Base-by-base conservation (phyloP, 108 stramenopile species). In the Mayamaea pseudoterrestris region DNA sequence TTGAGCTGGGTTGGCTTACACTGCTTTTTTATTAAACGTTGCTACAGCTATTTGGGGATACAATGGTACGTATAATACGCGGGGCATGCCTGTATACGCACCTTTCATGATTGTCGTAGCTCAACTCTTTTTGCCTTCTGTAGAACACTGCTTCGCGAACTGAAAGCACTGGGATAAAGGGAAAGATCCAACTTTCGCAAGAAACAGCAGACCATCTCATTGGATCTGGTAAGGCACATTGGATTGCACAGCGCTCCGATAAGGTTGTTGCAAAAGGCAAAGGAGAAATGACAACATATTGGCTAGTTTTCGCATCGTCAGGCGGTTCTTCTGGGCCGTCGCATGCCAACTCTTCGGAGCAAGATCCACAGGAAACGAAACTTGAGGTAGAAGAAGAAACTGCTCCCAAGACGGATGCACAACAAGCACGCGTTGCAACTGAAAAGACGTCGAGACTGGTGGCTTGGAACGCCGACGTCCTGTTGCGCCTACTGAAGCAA, bases 71-170 rank as follows among this genome's bases (percentile, higher is more conserved):
- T 11, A 11, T 34, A 12, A 34, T 34, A 9, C 32, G 12, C 9
- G 32, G 9, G 9, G 11, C 9, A 11, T 34, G 9, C 32, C 9
- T 12, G 12, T 12, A 34, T 11, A 9, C 32, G 12, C 12, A 34
- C n/a, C n/a, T n/a, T 34, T 30, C 67, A 21, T 40, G 68, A 27
- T 74, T 70, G 26, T 43, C 66, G 14, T 30, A 40, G 14, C 14
- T 55, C 29, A 42, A 28, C 2, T 26, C 27, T 44, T 56, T 66
- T 9, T 66, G 74, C n/a, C n/a, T n/a, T n/a, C n/a, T n/a, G n/a
- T n/a, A n/a, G 35, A 86, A 78, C 35, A 68, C 70, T 5, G 57
- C 84, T 2, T 35, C 69, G 0, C 41, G 80, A 22, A 82, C 82
- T 67, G 78, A 87, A 49, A 64, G 63, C 30, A 68, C 68, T 43